These are phyloP conservation scores for Vigna angularis DNA, from an alignment of 306 rosid genomes.

Conservation along the genomic window DNA sequence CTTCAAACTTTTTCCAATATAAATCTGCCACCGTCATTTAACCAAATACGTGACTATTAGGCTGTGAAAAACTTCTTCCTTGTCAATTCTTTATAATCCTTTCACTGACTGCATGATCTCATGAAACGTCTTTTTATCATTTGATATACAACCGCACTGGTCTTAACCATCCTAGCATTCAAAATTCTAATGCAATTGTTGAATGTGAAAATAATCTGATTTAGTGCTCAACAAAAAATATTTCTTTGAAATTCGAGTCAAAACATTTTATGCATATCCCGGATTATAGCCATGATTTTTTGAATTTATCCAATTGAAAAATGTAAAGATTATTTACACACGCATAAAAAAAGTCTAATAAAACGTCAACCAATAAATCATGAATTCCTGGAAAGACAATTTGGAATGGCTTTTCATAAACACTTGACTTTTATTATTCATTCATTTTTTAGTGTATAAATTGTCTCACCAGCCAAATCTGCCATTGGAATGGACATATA, in stretches of 20 bases:
- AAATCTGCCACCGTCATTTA: constrained; percentile 1
- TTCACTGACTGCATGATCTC: no score
- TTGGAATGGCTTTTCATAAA: constrained; percentile 20
- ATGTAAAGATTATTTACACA: constrained; percentile 3
- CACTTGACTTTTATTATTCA: neutral
- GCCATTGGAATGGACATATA: neutral
- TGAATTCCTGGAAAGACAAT: constrained; percentile 21
- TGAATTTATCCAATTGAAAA: neutral
- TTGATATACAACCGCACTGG: no score
- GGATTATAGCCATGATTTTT: neutral
- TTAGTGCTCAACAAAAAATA: neutral
- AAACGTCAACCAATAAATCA: constrained; percentile 1
- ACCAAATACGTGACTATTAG: constrained; percentile 4
- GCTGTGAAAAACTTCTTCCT: neutral
- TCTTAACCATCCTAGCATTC: constrained; percentile 19
- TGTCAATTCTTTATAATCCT: constrained; percentile 23
- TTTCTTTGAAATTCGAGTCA: neutral
- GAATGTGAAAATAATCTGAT: neutral
- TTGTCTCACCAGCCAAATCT: constrained; percentile 28
- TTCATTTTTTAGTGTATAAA: neutral
- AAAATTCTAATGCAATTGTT: neutral
- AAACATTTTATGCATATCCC: neutral
- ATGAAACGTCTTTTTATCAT: no score
- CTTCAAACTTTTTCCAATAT: constrained; percentile 31
- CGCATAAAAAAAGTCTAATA: neutral